Conservation (phyloP, 1,284 basidiomycete species). For the Sanguinoderma infundibulare region DNA sequence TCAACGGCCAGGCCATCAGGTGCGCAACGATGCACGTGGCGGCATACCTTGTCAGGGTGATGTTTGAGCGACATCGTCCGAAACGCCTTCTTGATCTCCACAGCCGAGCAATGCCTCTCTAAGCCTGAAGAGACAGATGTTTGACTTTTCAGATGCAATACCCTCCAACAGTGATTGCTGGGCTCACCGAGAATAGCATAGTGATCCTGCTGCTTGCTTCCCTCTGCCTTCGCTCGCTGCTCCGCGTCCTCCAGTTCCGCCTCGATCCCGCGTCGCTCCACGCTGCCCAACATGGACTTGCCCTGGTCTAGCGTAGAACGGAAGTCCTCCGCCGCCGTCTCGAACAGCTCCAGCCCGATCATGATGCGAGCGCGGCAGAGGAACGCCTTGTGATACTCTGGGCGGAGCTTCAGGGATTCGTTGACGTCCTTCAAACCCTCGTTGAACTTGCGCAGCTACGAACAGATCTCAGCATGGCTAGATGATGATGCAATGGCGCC, state of each 20-base stretch:
- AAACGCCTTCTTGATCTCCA: constrained; percentile 21
- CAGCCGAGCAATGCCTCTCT: neutral
- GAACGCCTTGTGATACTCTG: constrained; percentile 7
- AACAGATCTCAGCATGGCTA: neutral
- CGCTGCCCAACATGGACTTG: neutral
- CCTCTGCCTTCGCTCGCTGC: neutral
- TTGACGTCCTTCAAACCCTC: constrained; percentile 20
- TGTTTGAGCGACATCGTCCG: constrained; percentile 16
- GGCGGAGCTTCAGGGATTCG: constrained; percentile 13
- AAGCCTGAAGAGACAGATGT: constrained; percentile 5
- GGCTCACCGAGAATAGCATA: constrained; percentile 20
- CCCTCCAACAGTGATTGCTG: neutral
- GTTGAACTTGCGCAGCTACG: constrained; percentile 8
- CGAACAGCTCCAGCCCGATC: constrained; percentile 21
- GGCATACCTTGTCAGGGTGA: constrained; percentile 23
- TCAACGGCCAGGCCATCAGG: neutral
- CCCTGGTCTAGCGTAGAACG: constrained; percentile 3
- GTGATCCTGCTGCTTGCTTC: constrained; percentile 14
- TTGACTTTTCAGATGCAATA: no score
- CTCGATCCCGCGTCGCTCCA: neutral
- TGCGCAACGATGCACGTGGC: neutral
- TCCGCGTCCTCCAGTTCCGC: constrained; percentile 1
- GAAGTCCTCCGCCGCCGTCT: constrained; percentile 21
- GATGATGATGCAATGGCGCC: neutral
- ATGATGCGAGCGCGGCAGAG: constrained; percentile 18